Percentiles rank a stretch among this genome's conserved stretches.
Evolutionary conservation across 2,329 filamentous ascomycete genomes (phyloP).

Genomic region (Grosmannia serpens): DNA sequence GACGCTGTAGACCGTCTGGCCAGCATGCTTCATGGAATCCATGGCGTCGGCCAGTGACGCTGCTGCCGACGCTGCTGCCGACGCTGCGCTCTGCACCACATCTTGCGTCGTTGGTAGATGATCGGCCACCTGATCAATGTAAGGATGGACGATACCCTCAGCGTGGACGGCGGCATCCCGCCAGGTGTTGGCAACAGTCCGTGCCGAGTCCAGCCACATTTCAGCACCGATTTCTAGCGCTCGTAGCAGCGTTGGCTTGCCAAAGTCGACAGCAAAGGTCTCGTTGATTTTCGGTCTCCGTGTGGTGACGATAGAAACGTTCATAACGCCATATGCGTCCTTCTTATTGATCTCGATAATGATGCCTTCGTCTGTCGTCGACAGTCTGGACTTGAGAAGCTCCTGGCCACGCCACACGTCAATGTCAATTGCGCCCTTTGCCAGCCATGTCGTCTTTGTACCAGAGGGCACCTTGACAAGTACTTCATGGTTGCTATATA

Average conservation of each 20-base stretch:
- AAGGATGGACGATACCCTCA: conserved; percentile 1
- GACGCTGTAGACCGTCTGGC: not conserved
- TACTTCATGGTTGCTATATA: conserved; percentile 36
- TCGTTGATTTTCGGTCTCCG: conserved; percentile 50
- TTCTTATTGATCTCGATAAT: conserved; percentile 38
- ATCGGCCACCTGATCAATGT: not conserved
- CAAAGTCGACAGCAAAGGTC: conserved; percentile 49
- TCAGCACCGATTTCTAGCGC: conserved; percentile 32
- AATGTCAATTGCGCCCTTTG: conserved; percentile 44
- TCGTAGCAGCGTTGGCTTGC: conserved; percentile 32
- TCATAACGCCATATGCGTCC: conserved; percentile 46
- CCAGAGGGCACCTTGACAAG: conserved; percentile 39
- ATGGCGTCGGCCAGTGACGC: not conserved
- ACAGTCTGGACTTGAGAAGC: conserved; percentile 36
- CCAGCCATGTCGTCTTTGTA: conserved; percentile 42
- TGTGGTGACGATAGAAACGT: conserved; percentile 45
- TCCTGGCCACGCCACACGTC: conserved; percentile 38
- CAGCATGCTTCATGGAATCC: not conserved
- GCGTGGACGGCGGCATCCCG: conserved; percentile 17
- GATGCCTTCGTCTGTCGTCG: conserved; percentile 37
- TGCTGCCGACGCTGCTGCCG: not conserved
- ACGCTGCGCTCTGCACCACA: not conserved
- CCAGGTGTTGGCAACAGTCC: conserved; percentile 30
- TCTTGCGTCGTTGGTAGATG: not conserved
- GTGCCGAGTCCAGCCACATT: conserved; percentile 26